A percentile compares a stretch with the other conserved stretches of the same genome.
Evolutionary conservation across 768 basidiomycete species (phyloP).

Genomic region (Boletus patriciae): DNA sequence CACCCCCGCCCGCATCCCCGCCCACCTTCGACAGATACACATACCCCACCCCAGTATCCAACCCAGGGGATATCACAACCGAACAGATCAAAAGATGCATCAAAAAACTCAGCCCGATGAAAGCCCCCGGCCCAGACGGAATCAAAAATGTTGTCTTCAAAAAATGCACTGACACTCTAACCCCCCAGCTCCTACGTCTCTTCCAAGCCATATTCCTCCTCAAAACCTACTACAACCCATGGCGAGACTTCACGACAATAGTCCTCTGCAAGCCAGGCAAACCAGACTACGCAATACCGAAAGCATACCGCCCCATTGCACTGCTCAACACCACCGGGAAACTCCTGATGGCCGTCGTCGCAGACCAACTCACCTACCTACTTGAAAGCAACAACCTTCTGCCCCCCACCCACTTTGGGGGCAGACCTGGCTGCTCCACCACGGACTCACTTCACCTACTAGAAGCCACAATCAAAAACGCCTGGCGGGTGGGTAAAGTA

Average conservation of each 20-base stretch:
- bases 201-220: neutral
- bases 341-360: neutral
- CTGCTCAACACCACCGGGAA: too few relatives aligned
- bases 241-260: constrained; percentile 25
- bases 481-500: too few relatives aligned
- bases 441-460: neutral
- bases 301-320: too few relatives aligned
- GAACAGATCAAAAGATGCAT: neutral
- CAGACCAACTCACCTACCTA: neutral
- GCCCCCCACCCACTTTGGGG: neutral
- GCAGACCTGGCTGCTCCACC: neutral
- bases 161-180: rapidly evolving
- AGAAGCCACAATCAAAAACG: neutral
- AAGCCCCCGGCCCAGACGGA: neutral
- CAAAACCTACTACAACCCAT: neutral
- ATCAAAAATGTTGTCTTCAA: neutral
- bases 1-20: too few relatives aligned
- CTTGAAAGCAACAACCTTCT: neutral
- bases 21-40: too few relatives aligned
- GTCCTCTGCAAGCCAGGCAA: too few relatives aligned
- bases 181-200: neutral
- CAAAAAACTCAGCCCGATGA: neutral
- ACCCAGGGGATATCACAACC: neutral
- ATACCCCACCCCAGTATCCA: neutral
- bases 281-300: too few relatives aligned